Base-by-base conservation (phyloP, 768 basidiomycete genomes). In the Rhizopogon roseolus region DNA sequence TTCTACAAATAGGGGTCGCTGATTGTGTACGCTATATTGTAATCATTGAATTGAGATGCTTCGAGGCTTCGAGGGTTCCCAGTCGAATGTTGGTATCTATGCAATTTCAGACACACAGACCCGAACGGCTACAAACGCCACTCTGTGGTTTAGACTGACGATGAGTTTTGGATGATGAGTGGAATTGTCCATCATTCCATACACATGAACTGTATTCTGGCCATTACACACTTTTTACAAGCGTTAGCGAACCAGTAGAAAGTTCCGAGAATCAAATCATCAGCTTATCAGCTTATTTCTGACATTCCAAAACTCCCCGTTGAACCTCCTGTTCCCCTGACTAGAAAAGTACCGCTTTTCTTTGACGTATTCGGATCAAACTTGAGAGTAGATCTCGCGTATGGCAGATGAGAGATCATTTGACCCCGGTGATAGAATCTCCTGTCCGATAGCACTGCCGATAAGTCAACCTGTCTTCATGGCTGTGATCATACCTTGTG, bases 401-500 rank as follows among this genome's bases (percentile, higher is more conserved):
- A 52, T 52, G 27, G 25, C 32, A 39, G 34, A 14, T 7, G 39
- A 28, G 14, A 41, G 14, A 39, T 52, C 50, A 4, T 29, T 41
- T 14, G 22, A 34, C 32, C 44, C 44, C 1, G 29, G 14, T 6
- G 37, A 39, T 3, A 29, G 5, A 19, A 54, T 29, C 17, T 50
- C 19, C 37, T 55, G 40, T 10, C 49, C 54, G 36, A 55, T 50
- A 27, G 36, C 36, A 42, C 43, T 17, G 34, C 70, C 71, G 9
- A 69, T 38, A 25, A 63, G 55, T 36, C 56, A 57, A 9, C 71
- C 71, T 52, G 60, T 55, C 34, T 69, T 61, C 43, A 73, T 57
- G 0, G 70, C 66, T 10, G 71, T 72, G 48, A 72, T 70, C 57
- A 73, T 72, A 16, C 72, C 72, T 52, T 72, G 72, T 11, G 71